phyloP scores from a whole-genome alignment of 331 rosid species.

The Acacia pycnantha region DNA sequence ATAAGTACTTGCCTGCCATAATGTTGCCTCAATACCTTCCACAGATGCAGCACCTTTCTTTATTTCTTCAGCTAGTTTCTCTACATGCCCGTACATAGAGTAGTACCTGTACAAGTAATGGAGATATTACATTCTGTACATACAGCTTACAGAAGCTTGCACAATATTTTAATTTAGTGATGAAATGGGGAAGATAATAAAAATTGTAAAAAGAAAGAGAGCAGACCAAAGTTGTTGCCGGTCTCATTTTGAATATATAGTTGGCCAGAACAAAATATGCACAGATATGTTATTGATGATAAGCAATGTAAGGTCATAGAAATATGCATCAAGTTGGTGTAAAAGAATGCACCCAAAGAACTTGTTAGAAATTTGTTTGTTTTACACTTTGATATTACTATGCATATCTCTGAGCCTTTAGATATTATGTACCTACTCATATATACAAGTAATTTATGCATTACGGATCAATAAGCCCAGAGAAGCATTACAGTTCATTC shows the following conservation, averaged over 20 bases:
- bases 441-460: not conserved
- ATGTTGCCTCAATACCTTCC: constrained; percentile 62
- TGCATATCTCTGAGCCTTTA: not conserved
- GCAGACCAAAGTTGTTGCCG: not conserved
- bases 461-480: not conserved
- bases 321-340: not conserved
- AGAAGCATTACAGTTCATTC: not conserved
- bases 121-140: not conserved
- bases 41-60: constrained; percentile 63
- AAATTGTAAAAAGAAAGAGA: not conserved
- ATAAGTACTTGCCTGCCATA: constrained; percentile 57
- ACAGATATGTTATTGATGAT: not conserved
- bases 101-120: constrained; percentile 52
- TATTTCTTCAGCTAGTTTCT: constrained; percentile 67
- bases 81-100: constrained; percentile 78
- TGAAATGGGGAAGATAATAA: not conserved
- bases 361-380: not conserved
- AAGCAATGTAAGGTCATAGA: not conserved
- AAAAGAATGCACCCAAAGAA: not conserved
- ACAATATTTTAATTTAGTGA: not conserved
- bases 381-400: not conserved
- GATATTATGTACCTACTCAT: not conserved
- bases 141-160: not conserved
- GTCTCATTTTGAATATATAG: not conserved
- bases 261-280: not conserved